Conservation (phyloP, 306 rosid species). For the Lathyrus oleraceus region DNA sequence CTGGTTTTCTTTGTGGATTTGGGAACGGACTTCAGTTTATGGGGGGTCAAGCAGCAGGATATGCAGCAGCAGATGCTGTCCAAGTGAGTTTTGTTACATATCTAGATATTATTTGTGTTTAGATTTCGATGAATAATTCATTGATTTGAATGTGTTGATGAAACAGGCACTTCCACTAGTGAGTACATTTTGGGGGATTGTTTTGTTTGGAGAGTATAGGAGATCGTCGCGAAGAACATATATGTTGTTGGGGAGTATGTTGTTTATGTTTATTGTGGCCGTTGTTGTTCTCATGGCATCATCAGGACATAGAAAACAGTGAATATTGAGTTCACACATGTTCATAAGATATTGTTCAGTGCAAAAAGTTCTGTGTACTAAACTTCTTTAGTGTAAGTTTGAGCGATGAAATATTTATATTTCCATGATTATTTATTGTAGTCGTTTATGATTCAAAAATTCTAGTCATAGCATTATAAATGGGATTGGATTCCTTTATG, state of each 20-base stretch:
- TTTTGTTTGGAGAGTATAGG: slow-evolving; percentile 83
- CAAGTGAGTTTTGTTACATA: slow-evolving; percentile 58
- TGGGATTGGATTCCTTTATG: too few species aligned
- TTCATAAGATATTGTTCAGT: neutral
- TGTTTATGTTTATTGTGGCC: slow-evolving; percentile 79
- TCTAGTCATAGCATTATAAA: too few species aligned
- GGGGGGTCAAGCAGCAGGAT: slow-evolving; percentile 99
- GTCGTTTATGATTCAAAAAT: too few species aligned
- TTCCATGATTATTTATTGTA: too few species aligned
- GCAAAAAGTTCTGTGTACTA: neutral
- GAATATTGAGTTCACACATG: neutral
- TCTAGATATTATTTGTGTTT: neutral
- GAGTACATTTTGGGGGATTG: slow-evolving; percentile 88
- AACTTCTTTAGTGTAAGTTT: too few species aligned
- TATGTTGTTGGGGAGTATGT: slow-evolving; percentile 59
- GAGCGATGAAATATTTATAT: too few species aligned
- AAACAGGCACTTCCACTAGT: slow-evolving; percentile 94
- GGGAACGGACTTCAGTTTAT: slow-evolving; percentile 95
- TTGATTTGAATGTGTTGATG: slow-evolving; percentile 20
- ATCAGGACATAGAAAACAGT: slow-evolving; percentile 63
- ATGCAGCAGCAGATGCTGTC: slow-evolving; percentile 98
- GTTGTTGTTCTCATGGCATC: slow-evolving; percentile 83
- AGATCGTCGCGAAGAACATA: slow-evolving; percentile 79
- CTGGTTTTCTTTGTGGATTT: slow-evolving; percentile 87
- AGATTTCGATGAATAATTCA: slow-evolving; percentile 1